Conservation (phyloP, 1,284 basidiomycete species). For the Fomitopsis pinicola region DNA sequence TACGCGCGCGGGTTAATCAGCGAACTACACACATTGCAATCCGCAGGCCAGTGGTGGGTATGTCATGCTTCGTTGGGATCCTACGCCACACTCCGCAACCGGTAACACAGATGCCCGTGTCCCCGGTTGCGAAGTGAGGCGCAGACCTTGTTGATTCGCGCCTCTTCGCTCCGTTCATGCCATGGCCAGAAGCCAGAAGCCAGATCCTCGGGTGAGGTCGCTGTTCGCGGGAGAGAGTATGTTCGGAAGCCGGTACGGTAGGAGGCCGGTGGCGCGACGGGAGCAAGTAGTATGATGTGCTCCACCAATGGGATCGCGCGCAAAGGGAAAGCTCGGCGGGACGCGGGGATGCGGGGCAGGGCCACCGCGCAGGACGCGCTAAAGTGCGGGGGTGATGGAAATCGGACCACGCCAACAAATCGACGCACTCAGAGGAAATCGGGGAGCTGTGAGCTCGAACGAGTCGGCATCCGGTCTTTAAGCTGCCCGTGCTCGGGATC, state of each 20-base stretch:
- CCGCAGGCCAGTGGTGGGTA: no score
- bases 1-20: no score
- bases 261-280: not conserved
- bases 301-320: not conserved
- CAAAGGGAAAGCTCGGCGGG: not conserved
- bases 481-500: not conserved
- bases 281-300: not conserved
- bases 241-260: not conserved
- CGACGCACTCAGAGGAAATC: not conserved
- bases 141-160: no score
- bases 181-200: not conserved
- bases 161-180: no score
- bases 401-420: not conserved
- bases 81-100: no score
- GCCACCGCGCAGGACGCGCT: not conserved
- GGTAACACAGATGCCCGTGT: no score
- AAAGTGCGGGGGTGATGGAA: not conserved
- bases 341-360: not conserved
- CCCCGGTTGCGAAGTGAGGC: not conserved
- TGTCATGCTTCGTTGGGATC: no score
- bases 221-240: no score
- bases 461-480: not conserved
- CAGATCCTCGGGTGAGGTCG: not conserved
- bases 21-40: no score
- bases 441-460: not conserved